A percentile compares a stretch with the other conserved stretches of the same genome.
These are phyloP conservation scores for Angomonas deanei DNA, from an alignment of 208 protist species.

Conservation along the genomic window DNA sequence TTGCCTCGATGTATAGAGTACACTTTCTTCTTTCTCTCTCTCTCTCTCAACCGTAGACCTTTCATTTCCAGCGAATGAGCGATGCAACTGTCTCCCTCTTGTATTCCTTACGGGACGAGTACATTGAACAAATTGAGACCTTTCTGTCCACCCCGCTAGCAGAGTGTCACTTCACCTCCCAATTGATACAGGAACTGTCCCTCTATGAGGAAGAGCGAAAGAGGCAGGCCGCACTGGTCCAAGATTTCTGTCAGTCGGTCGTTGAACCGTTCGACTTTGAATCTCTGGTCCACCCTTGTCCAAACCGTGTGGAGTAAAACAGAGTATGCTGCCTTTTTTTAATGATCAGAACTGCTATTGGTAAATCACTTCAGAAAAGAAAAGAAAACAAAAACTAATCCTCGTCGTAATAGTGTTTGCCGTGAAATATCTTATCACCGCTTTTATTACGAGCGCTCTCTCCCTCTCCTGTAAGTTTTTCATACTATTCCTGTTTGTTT, in stretches of 20 bases:
- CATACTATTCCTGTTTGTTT: not conserved
- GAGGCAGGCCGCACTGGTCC: not conserved
- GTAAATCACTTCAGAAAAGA: too few relatives aligned
- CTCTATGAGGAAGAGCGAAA: not conserved
- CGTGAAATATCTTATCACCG: not conserved
- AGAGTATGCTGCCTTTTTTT: too few relatives aligned
- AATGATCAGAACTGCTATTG: too few relatives aligned
- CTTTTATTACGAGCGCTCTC: not conserved
- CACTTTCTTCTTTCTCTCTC: too few relatives aligned
- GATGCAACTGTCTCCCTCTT: not conserved
- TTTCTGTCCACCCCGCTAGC: not conserved
- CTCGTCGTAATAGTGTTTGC: too few relatives aligned
- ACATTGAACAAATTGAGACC: not conserved
- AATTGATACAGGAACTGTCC: not conserved
- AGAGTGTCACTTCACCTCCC: not conserved
- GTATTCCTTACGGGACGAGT: not conserved
- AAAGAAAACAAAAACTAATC: too few relatives aligned
- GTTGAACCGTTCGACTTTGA: not conserved
- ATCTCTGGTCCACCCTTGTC: too few relatives aligned
- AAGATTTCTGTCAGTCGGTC: not conserved
- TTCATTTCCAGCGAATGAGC: not conserved
- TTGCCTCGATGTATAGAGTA: too few relatives aligned
- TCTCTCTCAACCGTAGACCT: not conserved
- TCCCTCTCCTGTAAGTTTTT: not conserved
- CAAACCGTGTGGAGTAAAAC: too few relatives aligned